Evolutionary conservation across 352 stramenopile genomes (phyloP), one percentile per base, ranked within the genome.

Genomic region (Phytopythium kandeliae): DNA sequence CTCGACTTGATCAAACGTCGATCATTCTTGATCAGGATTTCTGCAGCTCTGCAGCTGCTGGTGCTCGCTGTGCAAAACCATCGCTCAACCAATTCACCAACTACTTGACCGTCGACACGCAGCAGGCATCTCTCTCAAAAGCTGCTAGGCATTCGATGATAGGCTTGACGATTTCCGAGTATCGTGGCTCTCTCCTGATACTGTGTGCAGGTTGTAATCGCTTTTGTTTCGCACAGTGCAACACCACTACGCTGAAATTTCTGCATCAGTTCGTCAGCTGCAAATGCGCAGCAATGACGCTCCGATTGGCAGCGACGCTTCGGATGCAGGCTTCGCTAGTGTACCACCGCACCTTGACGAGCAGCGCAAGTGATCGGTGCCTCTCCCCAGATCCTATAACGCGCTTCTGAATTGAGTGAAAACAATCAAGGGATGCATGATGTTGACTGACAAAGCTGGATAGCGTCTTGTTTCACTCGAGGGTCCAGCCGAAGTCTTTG

Each of bases 121-220:
- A 63, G 43, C 48, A 59, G n/a, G 15, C 51, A 16, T 62, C 59
- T 15, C 33, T 59, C 28, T 67, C 54, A 3, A 63, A 54, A n/a
- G 28, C 17, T 1, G 41, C 44, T 26, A 67, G n/a, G 4, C 41
- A 41, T 7, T 58, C 31, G 16, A 54, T 48, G 10, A 62, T 56
- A 1, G 48, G 48, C 6, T 54, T n/a, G 11, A 44, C 21, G 2
- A 62, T 24, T 13, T 1, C 58, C 9, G 7, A 55, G 42, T 2
- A 34, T 21, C 1, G 13, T 4, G 0, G 49, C 45, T 8, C 44
- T 17, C 5, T 17, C 19, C 54, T 48, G 63, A 15, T 63, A 67
- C 13, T 17, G 33, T 24, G 22, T 24, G n/a, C 55, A 44, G 0
- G 17, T 17, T 1, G 62, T 12, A 17, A 58, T 48, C 2, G 11